These are phyloP conservation scores for Coprinellus micaceus DNA, from an alignment of 768 basidiomycete species.

Conservation along the genomic window DNA sequence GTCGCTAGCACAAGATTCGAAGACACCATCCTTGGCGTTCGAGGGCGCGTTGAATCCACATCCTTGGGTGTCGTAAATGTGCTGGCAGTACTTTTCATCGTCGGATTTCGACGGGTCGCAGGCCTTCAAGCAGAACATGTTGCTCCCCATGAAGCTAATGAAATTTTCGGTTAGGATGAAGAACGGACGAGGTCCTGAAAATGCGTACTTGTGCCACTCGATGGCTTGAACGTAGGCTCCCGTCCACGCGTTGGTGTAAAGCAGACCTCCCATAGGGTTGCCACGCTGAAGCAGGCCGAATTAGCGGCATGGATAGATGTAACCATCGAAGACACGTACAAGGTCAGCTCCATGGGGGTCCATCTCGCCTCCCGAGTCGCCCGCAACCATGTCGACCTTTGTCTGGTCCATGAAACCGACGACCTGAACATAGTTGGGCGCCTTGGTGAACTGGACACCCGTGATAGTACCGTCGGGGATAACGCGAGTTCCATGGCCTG, in stretches of 20 bases:
- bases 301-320: no score
- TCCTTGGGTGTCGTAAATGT: slow-evolving; percentile 66
- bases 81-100: slow-evolving; percentile 54
- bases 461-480: slow-evolving; percentile 55
- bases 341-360: slow-evolving; percentile 61
- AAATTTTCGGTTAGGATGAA: no score
- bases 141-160: slow-evolving; percentile 64
- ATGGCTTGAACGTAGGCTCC: slow-evolving; percentile 49
- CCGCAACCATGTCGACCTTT: slow-evolving; percentile 40
- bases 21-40: slow-evolving; percentile 44
- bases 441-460: slow-evolving; percentile 55
- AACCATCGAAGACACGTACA: no score
- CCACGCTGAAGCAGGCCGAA: slow-evolving; percentile 48
- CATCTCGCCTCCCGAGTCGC: slow-evolving; percentile 67
- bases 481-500: slow-evolving; percentile 57
- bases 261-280: slow-evolving; percentile 69
- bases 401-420: slow-evolving; percentile 58
- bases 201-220: slow-evolving; percentile 64
- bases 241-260: slow-evolving; percentile 57
- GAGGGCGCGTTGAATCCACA: slow-evolving; percentile 59
- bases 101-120: slow-evolving; percentile 57
- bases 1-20: slow-evolving; percentile 28
- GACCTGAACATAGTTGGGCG: slow-evolving; percentile 51
- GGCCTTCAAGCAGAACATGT: slow-evolving; percentile 64
- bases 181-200: no score